Evolutionary conservation across 345 rosid genomes (phyloP).

Genomic region (Lepidium africanum): DNA sequence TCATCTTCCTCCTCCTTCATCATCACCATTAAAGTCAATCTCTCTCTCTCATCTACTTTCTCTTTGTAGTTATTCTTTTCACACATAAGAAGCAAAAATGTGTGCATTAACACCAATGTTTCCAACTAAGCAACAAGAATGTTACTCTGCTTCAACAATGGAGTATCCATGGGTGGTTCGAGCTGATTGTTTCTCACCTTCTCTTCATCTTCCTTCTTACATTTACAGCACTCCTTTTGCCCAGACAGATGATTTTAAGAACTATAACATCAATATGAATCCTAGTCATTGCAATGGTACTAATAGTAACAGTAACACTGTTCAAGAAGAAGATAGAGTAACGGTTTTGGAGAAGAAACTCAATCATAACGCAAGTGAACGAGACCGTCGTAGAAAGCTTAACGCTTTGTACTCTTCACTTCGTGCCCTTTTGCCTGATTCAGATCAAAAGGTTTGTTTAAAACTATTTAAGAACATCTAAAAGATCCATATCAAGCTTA

Average conservation of each 20-base stretch:
- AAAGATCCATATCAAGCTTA: not conserved
- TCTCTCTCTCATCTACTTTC: conserved; percentile 11
- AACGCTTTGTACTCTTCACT: conserved; percentile 51
- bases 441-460: conserved; percentile 40
- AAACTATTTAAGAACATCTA: not conserved
- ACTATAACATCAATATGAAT: not conserved
- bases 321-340: not conserved
- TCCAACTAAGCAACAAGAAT: conserved; percentile 12
- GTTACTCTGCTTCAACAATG: conserved; percentile 18
- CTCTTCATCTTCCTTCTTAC: conserved; percentile 18
- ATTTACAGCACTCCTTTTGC: not conserved
- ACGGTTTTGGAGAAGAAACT: conserved; percentile 45
- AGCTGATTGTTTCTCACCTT: conserved; percentile 10
- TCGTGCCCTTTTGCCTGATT: conserved; percentile 48
- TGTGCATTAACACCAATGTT: conserved; percentile 21
- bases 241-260: not conserved
- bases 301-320: not conserved
- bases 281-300: not conserved
- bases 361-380: conserved; percentile 67
- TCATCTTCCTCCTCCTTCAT: conserved; percentile 1
- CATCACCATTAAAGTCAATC: conserved; percentile 4
- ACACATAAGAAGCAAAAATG: conserved; percentile 4
- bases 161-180: conserved; percentile 16
- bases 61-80: not conserved
- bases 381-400: conserved; percentile 54